Conservation (phyloP, 2,329 filamentous ascomycete genomes). For the Endoconidiophora polonica region DNA sequence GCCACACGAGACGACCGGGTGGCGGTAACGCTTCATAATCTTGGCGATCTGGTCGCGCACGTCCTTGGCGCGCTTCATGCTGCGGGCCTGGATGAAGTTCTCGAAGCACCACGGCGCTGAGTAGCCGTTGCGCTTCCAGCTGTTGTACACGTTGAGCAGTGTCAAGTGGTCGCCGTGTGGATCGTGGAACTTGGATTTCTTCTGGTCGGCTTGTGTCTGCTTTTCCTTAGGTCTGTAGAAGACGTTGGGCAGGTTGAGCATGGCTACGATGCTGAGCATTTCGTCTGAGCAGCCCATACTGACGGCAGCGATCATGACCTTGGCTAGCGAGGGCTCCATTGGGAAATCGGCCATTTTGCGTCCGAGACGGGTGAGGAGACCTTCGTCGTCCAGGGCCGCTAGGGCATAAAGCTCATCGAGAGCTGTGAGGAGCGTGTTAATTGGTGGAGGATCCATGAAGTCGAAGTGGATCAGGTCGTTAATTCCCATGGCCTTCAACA, state of each 20-base stretch:
- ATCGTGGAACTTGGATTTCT: slow-evolving; percentile 95
- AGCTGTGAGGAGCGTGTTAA: slow-evolving; percentile 93
- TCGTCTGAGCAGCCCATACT: slow-evolving; percentile 85
- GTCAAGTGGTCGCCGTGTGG: slow-evolving; percentile 88
- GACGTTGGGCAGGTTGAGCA: slow-evolving; percentile 73
- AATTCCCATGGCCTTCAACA: slow-evolving; percentile 98
- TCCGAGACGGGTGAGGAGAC: slow-evolving; percentile 74
- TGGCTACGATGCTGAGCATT: slow-evolving; percentile 82
- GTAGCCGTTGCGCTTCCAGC: slow-evolving; percentile 77
- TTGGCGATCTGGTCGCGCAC: slow-evolving; percentile 81
- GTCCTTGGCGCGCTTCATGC: slow-evolving; percentile 78
- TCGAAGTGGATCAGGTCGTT: slow-evolving; percentile 95
- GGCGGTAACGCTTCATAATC: slow-evolving; percentile 86
- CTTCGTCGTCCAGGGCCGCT: slow-evolving; percentile 86
- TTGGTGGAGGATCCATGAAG: slow-evolving; percentile 96
- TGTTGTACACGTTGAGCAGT: slow-evolving; percentile 88
- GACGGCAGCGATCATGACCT: slow-evolving; percentile 74
- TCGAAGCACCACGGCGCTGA: slow-evolving; percentile 89
- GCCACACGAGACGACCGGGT: slow-evolving; percentile 68
- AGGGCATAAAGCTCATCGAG: slow-evolving; percentile 89
- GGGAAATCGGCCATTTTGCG: slow-evolving; percentile 98
- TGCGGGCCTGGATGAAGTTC: slow-evolving; percentile 88
- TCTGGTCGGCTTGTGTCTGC: slow-evolving; percentile 87
- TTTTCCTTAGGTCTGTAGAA: slow-evolving; percentile 98
- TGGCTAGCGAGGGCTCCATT: slow-evolving; percentile 86